A percentile compares a stretch with the other conserved stretches of the same genome.
These are phyloP conservation scores for Phytophthora boehmeriae DNA, from an alignment of 352 stramenopile genomes.

Conservation along the genomic window DNA sequence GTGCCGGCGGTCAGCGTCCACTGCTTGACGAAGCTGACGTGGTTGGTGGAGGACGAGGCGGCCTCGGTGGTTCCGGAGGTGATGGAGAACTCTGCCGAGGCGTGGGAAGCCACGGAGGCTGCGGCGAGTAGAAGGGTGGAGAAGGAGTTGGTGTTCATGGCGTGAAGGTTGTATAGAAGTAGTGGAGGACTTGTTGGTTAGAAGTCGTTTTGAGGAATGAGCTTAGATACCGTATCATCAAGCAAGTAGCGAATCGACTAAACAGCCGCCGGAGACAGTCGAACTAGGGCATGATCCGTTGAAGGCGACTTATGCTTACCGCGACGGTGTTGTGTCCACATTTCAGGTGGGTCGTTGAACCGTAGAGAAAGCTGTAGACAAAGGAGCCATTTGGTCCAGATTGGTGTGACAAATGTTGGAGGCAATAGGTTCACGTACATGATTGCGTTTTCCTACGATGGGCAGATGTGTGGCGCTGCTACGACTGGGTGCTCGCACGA, in stretches of 20 bases:
- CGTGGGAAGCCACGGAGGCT: not conserved
- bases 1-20: constrained; percentile 15
- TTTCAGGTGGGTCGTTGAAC: too few relatives aligned
- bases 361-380: too few relatives aligned
- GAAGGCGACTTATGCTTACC: too few relatives aligned
- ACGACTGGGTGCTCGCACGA: too few relatives aligned
- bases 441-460: too few relatives aligned
- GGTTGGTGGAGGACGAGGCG: not conserved
- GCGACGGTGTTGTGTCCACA: too few relatives aligned
- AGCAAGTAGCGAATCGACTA: not conserved
- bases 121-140: not conserved
- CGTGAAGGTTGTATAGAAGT: not conserved
- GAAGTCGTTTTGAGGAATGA: constrained; percentile 1
- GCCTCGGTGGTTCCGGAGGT: not conserved
- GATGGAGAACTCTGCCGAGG: constrained; percentile 5
- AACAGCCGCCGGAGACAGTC: not conserved
- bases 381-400: too few relatives aligned
- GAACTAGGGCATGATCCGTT: too few relatives aligned
- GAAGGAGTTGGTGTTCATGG: not conserved
- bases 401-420: too few relatives aligned
- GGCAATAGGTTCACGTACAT: too few relatives aligned
- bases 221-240: not conserved
- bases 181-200: not conserved
- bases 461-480: too few relatives aligned
- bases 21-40: constrained; percentile 8